Conservation (phyloP, 2,329 filamentous ascomycete genomes). For the Alternaria viburni region DNA sequence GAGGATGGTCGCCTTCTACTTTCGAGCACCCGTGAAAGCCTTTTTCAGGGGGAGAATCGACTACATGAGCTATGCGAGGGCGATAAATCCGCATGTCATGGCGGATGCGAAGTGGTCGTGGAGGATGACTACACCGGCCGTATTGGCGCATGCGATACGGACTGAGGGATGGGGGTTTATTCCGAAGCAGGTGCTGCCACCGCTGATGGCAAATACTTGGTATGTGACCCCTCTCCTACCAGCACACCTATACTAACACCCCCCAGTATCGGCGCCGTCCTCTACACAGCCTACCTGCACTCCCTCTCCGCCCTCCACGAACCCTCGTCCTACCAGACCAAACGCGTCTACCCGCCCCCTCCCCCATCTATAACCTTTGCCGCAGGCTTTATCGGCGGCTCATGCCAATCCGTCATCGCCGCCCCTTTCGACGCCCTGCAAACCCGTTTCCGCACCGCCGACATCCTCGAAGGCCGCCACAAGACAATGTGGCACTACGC, state of each 20-base stretch:
- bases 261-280: conserved; percentile 73
- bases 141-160: conserved; percentile 70
- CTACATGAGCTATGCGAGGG: conserved; percentile 71
- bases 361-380: conserved; percentile 68
- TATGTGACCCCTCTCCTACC: too few relatives aligned
- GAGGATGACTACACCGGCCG: conserved; percentile 71
- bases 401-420: conserved; percentile 72
- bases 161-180: conserved; percentile 77
- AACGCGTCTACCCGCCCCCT: conserved; percentile 74
- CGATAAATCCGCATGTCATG: conserved; percentile 64
- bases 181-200: conserved; percentile 77
- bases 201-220: conserved; percentile 75
- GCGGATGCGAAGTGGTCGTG: conserved; percentile 62
- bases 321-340: conserved; percentile 65
- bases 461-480: conserved; percentile 65
- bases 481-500: conserved; percentile 77
- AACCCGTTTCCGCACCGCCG: conserved; percentile 70
- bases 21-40: conserved; percentile 86
- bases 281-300: conserved; percentile 79
- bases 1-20: conserved; percentile 87
- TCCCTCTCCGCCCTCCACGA: conserved; percentile 70
- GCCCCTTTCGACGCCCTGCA: conserved; percentile 79
- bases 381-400: conserved; percentile 73
- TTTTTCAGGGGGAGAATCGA: conserved; percentile 92
- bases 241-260: too few relatives aligned